Evolutionary conservation across 495 filamentous ascomycete genomes (phyloP).

Genomic region (Aspergillus sparsus): DNA sequence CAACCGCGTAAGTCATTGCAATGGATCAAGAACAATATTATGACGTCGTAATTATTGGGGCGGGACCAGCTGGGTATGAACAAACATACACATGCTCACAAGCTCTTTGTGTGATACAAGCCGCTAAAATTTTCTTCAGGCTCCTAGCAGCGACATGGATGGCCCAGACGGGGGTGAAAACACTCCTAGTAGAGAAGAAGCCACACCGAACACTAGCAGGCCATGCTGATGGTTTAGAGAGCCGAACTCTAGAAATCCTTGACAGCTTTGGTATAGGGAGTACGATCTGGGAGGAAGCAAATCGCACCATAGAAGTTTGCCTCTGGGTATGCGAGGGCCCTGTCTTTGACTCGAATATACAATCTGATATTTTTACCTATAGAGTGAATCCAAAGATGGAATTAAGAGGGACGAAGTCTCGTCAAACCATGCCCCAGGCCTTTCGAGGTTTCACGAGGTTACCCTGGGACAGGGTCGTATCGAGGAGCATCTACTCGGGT

Average conservation of each 20-base stretch:
- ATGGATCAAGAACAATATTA: neutral
- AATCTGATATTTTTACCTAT: neutral
- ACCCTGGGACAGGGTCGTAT: slow-evolving; percentile 55
- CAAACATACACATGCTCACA: too few relatives aligned
- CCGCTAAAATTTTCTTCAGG: neutral
- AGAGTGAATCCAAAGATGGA: slow-evolving; percentile 1
- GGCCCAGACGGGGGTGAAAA: slow-evolving; percentile 52
- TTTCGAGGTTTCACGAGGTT: slow-evolving; percentile 52
- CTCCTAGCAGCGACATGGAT: slow-evolving; percentile 62
- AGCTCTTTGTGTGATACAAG: neutral
- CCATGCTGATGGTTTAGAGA: slow-evolving; percentile 21
- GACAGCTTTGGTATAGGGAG: slow-evolving; percentile 62
- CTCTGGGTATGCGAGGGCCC: slow-evolving; percentile 25
- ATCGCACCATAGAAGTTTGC: slow-evolving; percentile 46
- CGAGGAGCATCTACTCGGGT: slow-evolving; percentile 52
- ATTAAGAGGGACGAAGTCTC: slow-evolving; percentile 6
- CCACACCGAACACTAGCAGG: slow-evolving; percentile 6
- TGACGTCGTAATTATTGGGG: slow-evolving; percentile 19
- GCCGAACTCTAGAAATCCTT: slow-evolving; percentile 57
- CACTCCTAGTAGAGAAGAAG: slow-evolving; percentile 57
- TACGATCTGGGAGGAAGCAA: slow-evolving; percentile 56
- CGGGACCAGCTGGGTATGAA: slow-evolving; percentile 17
- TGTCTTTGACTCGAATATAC: neutral
- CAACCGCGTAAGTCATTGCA: neutral
- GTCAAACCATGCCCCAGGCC: slow-evolving; percentile 14